Base-by-base conservation (phyloP, 495 filamentous ascomycete genomes). In the Xylaria curta region DNA sequence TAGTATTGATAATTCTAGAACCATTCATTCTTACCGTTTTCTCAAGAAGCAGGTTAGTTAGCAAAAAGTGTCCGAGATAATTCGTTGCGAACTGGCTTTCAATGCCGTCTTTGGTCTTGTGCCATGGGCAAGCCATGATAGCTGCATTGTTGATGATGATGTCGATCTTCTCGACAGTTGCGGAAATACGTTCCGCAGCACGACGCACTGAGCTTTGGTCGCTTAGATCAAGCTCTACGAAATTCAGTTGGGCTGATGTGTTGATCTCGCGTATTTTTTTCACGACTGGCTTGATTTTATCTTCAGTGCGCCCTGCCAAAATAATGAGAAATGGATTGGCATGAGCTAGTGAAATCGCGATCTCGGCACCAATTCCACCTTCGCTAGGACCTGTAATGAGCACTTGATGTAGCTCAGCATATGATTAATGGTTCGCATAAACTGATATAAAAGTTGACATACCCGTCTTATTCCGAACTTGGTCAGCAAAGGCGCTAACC, bases 111-210 rank as follows among this genome's bases (percentile, higher is more conserved):
- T 24, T 51, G 2, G 49, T 51, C n/a, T 51, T 51, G 7, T 21
- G 21, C 49, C 49, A 51, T 4, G 49, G 49, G 21, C 49, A 51
- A 51, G 49, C 49, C 49, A 51, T 51, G n/a, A 51, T 51, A n/a
- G 49, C 49, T 51, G 49, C 49, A 51, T 51, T 51, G 49, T 51
- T 51, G 49, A 51, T 51, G 21, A 51, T 24, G n/a, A 51, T 51
- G 49, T 51, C 49, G 21, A 51, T 51, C 49, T 51, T 51, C n/a
- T 51, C n/a, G 17, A 51, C 49, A 3, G 49, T 51, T 10, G n/a
- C 49, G 49, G 49, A 51, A 0, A 51, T 24, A 12, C 0, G 8
- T 51, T 51, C 9, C n/a, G n/a, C 49, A 9, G 49, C 49, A 24
- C 49, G 49, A 21, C 49, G n/a, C n/a, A 51, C 49, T 24, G 49